Evolutionary conservation across 129 eudicot species (phyloP).

Genomic region (Flaveria sonorensis): DNA sequence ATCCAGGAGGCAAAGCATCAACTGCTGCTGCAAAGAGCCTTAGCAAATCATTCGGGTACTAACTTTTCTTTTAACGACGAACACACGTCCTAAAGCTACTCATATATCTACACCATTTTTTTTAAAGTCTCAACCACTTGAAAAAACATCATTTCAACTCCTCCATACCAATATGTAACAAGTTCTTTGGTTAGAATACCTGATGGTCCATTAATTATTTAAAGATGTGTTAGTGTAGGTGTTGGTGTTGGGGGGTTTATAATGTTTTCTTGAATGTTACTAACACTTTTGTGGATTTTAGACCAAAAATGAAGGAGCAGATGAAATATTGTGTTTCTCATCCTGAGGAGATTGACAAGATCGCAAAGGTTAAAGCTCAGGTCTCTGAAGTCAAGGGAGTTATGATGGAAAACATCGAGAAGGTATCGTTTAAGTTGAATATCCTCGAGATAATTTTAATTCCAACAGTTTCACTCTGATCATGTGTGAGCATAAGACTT

Average conservation of each 20-base stretch:
- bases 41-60: constrained; percentile 67
- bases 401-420: constrained; percentile 84
- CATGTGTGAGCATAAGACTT: not conserved
- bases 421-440: constrained; percentile 40
- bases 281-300: constrained; percentile 25
- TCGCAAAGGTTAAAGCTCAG: constrained; percentile 80
- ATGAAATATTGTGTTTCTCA: constrained; percentile 70
- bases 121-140: too few relatives aligned
- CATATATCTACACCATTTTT: too few relatives aligned
- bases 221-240: not conserved
- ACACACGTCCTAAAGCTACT: too few relatives aligned
- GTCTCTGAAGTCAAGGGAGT: constrained; percentile 83
- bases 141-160: too few relatives aligned
- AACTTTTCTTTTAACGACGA: too few relatives aligned
- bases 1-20: constrained; percentile 68
- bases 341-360: constrained; percentile 77
- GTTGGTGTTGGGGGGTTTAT: not conserved
- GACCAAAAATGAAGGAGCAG: constrained; percentile 78
- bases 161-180: too few relatives aligned
- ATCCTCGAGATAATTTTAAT: not conserved
- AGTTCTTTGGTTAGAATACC: too few relatives aligned
- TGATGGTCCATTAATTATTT: not conserved
- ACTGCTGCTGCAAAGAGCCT: constrained; percentile 56
- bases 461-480: not conserved
- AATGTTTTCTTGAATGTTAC: constrained; percentile 1